Conservation (phyloP, 805 yeast genomes). For the Blastobotrys attinorum region DNA sequence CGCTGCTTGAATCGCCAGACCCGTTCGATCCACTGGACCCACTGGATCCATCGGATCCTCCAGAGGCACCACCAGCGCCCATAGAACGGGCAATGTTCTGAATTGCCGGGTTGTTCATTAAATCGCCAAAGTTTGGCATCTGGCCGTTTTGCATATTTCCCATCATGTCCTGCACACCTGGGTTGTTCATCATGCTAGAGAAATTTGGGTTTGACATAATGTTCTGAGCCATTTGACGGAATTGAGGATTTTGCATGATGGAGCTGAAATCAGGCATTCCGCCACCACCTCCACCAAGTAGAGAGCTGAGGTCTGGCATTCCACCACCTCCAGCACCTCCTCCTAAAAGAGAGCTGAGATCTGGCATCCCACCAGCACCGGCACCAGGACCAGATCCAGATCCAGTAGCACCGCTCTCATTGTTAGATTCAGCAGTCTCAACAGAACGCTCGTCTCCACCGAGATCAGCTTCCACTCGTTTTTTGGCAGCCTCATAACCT, state of each 20-base stretch:
- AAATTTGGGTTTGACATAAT: conserved; percentile 80
- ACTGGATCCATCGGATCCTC: no score
- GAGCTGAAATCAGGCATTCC: conserved; percentile 2
- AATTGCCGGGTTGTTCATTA: conserved; percentile 77
- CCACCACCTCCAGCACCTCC: conserved; percentile 3
- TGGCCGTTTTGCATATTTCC: conserved; percentile 50
- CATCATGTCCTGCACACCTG: conserved; percentile 79
- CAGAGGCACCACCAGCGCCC: conserved; percentile 45
- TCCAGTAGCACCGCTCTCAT: conserved; percentile 1
- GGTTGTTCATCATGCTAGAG: conserved; percentile 68
- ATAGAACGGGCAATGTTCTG: conserved; percentile 65
- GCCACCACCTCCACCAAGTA: conserved; percentile 36
- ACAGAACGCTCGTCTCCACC: conserved; percentile 31
- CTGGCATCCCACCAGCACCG: conserved; percentile 33
- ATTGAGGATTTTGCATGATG: conserved; percentile 75
- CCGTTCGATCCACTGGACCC: conserved; percentile 1
- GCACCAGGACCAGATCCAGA: conserved; percentile 39
- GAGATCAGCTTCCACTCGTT: conserved; percentile 68
- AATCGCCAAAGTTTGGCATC: conserved; percentile 54
- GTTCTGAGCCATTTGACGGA: conserved; percentile 81
- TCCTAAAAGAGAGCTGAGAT: conserved; percentile 33
- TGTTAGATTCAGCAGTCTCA: conserved; percentile 26
- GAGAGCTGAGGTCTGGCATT: conserved; percentile 25
- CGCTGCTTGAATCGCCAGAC: background rate
- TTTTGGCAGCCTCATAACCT: conserved; percentile 90